Evolutionary conservation across 2,329 filamentous ascomycete genomes (phyloP).

Genomic region (Sporothrix brunneoviolacea): DNA sequence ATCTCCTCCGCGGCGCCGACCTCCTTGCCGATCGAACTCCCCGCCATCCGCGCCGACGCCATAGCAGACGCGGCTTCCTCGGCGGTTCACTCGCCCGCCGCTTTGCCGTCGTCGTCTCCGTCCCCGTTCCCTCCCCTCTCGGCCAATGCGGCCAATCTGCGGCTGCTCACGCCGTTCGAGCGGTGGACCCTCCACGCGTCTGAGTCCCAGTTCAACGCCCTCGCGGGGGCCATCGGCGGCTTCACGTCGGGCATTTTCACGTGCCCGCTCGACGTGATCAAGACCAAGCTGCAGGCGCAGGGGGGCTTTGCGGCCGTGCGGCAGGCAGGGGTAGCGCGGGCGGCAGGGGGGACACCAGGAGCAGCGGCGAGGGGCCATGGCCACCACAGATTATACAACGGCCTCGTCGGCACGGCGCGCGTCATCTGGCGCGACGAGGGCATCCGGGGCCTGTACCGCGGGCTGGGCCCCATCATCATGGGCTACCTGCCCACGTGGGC

Average conservation of each 20-base stretch:
- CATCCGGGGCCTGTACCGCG: slow-evolving; percentile 83
- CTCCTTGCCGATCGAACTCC: slow-evolving; percentile 13
- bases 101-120: slow-evolving; percentile 57
- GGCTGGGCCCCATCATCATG: slow-evolving; percentile 86
- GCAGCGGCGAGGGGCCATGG: slow-evolving; percentile 21
- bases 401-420: slow-evolving; percentile 76
- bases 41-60: slow-evolving; percentile 6
- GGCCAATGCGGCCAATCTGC: slow-evolving; percentile 23
- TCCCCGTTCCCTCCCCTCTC: slow-evolving; percentile 35
- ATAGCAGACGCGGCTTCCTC: not conserved
- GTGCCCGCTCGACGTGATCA: slow-evolving; percentile 96
- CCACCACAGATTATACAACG: slow-evolving; percentile 65
- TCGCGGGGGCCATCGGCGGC: slow-evolving; percentile 82
- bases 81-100: not conserved
- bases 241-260: slow-evolving; percentile 92
- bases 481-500: slow-evolving; percentile 98
- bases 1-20: slow-evolving; percentile 13
- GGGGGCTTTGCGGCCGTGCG: slow-evolving; percentile 63
- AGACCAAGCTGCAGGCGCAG: slow-evolving; percentile 95
- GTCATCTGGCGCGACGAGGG: slow-evolving; percentile 88
- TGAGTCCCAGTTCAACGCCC: slow-evolving; percentile 66
- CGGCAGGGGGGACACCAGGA: not conserved
- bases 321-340: slow-evolving; percentile 33
- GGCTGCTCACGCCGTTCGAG: slow-evolving; percentile 40
- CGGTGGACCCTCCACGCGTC: slow-evolving; percentile 51